phyloP scores from a whole-genome alignment of 2,329 filamentous ascomycete genomes.

The Aspergillus floridensis region DNA sequence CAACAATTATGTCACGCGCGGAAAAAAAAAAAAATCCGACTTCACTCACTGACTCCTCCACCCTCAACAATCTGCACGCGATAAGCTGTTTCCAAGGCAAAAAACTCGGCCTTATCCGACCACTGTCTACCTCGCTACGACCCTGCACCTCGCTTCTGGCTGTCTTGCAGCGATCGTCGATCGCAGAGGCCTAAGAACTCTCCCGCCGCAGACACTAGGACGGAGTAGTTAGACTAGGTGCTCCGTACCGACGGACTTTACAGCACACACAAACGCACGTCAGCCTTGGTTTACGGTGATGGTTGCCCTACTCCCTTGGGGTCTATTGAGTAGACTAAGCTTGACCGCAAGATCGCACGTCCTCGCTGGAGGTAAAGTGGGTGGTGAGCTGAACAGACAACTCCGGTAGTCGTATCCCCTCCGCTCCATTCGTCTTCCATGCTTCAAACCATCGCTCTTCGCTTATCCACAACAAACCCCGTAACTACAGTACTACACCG shows the following conservation, averaged over 20 bases:
- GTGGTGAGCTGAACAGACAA: background rate
- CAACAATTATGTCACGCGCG: too few relatives aligned
- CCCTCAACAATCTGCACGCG: background rate
- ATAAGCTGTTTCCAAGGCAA: background rate
- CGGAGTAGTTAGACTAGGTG: background rate
- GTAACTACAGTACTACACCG: background rate
- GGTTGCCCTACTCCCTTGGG: background rate
- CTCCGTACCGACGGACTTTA: background rate
- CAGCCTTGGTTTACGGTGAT: background rate
- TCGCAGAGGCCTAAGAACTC: background rate
- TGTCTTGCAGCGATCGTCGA: slow-evolving; percentile 6
- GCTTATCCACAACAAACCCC: too few relatives aligned
- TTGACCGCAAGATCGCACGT: slow-evolving; percentile 1
- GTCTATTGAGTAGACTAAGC: background rate
- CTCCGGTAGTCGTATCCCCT: background rate
- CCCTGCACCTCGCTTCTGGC: slow-evolving; percentile 4
- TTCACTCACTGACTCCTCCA: background rate
- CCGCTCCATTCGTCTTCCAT: background rate
- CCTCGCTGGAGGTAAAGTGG: background rate
- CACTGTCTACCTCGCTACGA: background rate
- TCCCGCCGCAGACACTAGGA: background rate
- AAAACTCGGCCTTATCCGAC: background rate
- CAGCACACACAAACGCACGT: background rate
- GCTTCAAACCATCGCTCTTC: background rate
- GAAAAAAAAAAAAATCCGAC: too few relatives aligned